Base-by-base conservation (phyloP, 2,329 filamentous ascomycete genomes). In the Rhynchosporium agropyri region DNA sequence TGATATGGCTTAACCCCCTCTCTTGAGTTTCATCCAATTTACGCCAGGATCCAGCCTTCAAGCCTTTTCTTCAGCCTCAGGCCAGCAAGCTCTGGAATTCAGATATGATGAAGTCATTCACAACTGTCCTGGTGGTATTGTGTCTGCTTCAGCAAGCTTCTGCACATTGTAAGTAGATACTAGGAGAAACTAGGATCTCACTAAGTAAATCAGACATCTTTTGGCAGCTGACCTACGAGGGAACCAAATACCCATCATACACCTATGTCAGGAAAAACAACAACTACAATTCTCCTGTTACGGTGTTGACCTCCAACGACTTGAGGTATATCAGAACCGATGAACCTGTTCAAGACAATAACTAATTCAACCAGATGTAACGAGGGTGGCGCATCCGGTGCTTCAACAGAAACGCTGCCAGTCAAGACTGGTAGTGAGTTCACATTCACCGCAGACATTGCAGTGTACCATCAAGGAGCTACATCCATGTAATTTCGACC, bases 201-300 rank as follows among this genome's bases (percentile, higher is more conserved):
- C 62, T 66, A 49, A 63, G 40, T 26, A 3, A 15, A 49, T 8
- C 20, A 72, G 69, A 72, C 46, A 72, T 71, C 29, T 72, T 72
- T 49, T 49, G 70, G 38, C 66, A 62, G 12, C 60, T 72, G n/a
- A 71, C 66, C 0, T 53, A 69, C 56, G 65, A 58, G 13, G 66
- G 63, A 15, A 68, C 63, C 3, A 45, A 65, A 46, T 69, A 68
- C 42, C 61, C 70, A 3, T 80, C 76, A 2, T 87, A 86, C 70
- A 70, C 74, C 26, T 80, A 82, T 20, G 84, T 85, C 6, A 74
- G 77, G 20, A 75, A 75, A 40, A 73, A 73, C 50, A 69, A 64
- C 38, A 72, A 73, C 29, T 84, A 86, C 70, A 79, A 81, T 55
- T 77, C 86, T 66, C 78, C 78, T 4, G 69, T 88, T 9, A 76